Evolutionary conservation across 1,284 basidiomycete species (phyloP), one percentile per base, ranked within the genome.

Genomic region (Ganoderma multipileum): DNA sequence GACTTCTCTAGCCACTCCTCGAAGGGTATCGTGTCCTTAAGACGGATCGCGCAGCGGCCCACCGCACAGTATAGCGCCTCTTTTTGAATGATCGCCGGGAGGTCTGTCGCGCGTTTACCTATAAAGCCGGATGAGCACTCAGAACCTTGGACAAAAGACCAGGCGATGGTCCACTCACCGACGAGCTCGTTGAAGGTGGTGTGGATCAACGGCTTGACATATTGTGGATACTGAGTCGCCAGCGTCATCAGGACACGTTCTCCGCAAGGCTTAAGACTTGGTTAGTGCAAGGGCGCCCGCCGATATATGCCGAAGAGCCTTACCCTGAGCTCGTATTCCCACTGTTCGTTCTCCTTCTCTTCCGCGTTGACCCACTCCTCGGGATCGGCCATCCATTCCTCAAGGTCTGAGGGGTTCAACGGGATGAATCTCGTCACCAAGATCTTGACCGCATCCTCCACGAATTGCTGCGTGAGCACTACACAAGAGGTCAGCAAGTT

Each of bases 291-390:
- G 38, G 26, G 18, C n/a, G 30, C n/a, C 26, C 39, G n/a, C 18
- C 9, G 8, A 47, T 14, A 64, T 61, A 63, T 61, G 64, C 2
- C 8, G 55, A 33, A 44, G 39, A 64, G 23, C 12, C 47, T 6
- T 74, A 96, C 95, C 67, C 95, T 85, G 68, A 96, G 89, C 75
- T 95, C 93, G 75, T 88, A 97, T 69, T 95, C 91, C 95, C 95
- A 97, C 69, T 91, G 87, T 38, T 95, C 94, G 69, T 91, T 92
- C 73, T 95, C 95, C 71, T 91, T 92, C 70, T 94, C 92, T 80
- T 96, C 94, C 2, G 87, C 78, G 68, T 95, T 92, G 5, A 95
- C 87, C 94, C 95, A 97, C 76, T 96, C 94, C 81, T 97, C 95
- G 0, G 95, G 94, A 79, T 96, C 94, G 33, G 86, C 85, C 81